These are phyloP conservation scores for Cercospora berteroae DNA, from an alignment of 2,329 filamentous ascomycete species.

Conservation along the genomic window DNA sequence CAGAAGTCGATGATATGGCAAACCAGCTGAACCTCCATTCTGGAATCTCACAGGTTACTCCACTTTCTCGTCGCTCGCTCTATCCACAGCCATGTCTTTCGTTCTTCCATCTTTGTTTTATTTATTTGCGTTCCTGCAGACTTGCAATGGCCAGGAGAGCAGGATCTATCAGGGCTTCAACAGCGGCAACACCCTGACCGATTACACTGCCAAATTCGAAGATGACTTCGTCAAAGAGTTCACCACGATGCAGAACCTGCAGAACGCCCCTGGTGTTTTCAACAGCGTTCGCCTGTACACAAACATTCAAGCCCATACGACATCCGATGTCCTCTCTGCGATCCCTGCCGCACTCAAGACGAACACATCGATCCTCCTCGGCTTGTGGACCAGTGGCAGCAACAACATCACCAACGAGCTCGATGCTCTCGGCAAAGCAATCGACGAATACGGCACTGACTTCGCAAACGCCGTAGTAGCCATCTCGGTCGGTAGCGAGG, in stretches of 20 bases:
- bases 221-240: conserved; percentile 66
- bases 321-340: conserved; percentile 62
- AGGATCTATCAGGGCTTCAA: conserved; percentile 18
- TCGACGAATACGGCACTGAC: neutral
- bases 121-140: neutral
- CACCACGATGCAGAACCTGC: conserved; percentile 60
- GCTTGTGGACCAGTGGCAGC: neutral
- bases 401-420: neutral
- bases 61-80: neutral
- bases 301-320: conserved; percentile 46
- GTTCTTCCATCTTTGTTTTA: neutral
- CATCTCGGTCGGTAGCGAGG: conserved; percentile 84
- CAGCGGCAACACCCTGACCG: conserved; percentile 17
- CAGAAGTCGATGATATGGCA: neutral
- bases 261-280: conserved; percentile 60
- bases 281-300: conserved; percentile 70
- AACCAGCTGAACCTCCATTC: neutral
- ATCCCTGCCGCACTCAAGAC: conserved; percentile 75
- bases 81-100: neutral
- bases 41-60: neutral
- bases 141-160: neutral
- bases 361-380: conserved; percentile 29
- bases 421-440: neutral
- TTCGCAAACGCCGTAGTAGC: conserved; percentile 62
- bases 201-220: conserved; percentile 11